These are phyloP conservation scores for Alternaria hordeiaustralica DNA, from an alignment of 2,329 filamentous ascomycete species.

Conservation along the genomic window DNA sequence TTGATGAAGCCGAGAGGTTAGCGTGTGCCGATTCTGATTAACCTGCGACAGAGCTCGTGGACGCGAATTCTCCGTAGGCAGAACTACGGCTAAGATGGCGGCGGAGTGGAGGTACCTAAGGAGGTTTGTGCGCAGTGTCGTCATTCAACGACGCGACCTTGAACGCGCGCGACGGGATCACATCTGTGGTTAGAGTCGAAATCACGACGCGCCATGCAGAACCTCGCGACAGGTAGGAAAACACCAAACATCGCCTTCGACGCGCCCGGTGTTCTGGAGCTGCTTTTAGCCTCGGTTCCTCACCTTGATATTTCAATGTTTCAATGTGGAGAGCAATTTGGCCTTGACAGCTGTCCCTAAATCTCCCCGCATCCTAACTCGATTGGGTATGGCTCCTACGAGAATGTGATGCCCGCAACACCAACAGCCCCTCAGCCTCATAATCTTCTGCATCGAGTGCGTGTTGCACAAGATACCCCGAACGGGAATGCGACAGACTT, in stretches of 20 bases:
- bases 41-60: background rate
- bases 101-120: background rate
- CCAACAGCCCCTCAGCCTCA: background rate
- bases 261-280: background rate
- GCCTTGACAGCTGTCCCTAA: background rate
- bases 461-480: background rate
- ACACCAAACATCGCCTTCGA: background rate
- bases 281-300: constrained; percentile 2
- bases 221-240: background rate
- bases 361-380: background rate
- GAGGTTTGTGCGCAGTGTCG: background rate
- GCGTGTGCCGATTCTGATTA: background rate
- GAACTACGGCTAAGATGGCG: background rate
- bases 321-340: constrained; percentile 3
- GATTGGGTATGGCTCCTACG: background rate
- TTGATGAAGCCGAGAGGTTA: constrained; percentile 6
- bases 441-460: background rate
- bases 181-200: background rate
- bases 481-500: background rate
- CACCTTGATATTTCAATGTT: constrained; percentile 3
- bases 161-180: background rate
- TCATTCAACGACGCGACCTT: background rate
- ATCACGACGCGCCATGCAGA: background rate
- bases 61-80: background rate
- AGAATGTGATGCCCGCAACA: background rate